Conservation (phyloP, 306 rosid species). For the Castanea crenata region DNA sequence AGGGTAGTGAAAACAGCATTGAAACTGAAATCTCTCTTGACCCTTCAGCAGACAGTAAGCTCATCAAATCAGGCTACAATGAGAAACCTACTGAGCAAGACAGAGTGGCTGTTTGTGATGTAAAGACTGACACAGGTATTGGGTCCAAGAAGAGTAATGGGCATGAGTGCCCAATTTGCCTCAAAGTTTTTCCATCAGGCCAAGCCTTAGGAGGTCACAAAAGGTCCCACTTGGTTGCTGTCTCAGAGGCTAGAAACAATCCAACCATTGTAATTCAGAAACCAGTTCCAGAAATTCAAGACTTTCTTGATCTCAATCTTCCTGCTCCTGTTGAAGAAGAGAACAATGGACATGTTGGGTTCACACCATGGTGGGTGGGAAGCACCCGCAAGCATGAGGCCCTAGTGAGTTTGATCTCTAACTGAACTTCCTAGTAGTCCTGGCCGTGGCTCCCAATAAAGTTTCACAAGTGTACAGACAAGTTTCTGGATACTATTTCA, state of each 20-base stretch:
- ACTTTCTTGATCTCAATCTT: constrained; percentile 88
- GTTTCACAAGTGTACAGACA: constrained; percentile 51
- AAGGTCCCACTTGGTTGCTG: constrained; percentile 65
- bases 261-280: constrained; percentile 33
- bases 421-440: constrained; percentile 18
- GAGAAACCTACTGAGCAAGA: constrained; percentile 23
- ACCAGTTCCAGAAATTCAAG: constrained; percentile 55
- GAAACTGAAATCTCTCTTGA: constrained; percentile 50
- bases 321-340: constrained; percentile 72
- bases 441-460: constrained; percentile 30
- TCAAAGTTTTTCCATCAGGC: constrained; percentile 67
- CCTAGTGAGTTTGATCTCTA: constrained; percentile 45
- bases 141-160: constrained; percentile 46
- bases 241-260: constrained; percentile 38
- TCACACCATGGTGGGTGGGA: constrained; percentile 58
- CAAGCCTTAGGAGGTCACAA: constrained; percentile 98
- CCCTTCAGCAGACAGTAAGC: constrained; percentile 37
- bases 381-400: constrained; percentile 45
- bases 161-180: constrained; percentile 77
- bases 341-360: constrained; percentile 36
- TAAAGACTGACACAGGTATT: constrained; percentile 14
- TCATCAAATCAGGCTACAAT: constrained; percentile 20
- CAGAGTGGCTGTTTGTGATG: constrained; percentile 13
- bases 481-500: constrained; percentile 49
- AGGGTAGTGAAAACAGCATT: constrained; percentile 58